Percentiles rank a stretch among this genome's conserved stretches.
Evolutionary conservation across 176 grass and related monocot species (phyloP).

Genomic region (Areca catechu): DNA sequence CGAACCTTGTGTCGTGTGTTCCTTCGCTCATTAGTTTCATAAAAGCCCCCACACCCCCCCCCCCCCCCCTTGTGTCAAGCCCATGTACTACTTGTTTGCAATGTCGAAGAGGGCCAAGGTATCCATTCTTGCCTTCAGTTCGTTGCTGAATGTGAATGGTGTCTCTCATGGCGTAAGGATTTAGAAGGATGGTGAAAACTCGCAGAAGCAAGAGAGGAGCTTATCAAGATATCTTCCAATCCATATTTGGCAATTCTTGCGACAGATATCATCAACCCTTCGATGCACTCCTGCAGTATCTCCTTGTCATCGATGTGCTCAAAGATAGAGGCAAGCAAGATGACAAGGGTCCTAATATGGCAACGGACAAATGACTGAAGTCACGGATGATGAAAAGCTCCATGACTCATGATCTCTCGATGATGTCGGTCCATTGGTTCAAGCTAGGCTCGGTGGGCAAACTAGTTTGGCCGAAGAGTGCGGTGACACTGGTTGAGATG

Average conservation of each 20-base stretch:
- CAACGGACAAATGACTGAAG: conserved; percentile 85
- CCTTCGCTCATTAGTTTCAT: conserved; percentile 61
- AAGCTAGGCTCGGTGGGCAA: conserved; percentile 31
- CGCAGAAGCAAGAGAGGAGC: conserved; percentile 86
- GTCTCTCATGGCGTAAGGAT: conserved; percentile 82
- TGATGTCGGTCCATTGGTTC: conserved; percentile 49
- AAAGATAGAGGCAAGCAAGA: conserved; percentile 65
- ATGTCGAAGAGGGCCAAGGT: conserved; percentile 84
- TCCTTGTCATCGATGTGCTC: conserved; percentile 77
- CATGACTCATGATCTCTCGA: conserved; percentile 31
- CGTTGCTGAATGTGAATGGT: conserved; percentile 78
- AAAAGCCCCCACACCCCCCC: conserved; percentile 59
- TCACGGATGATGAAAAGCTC: conserved; percentile 62
- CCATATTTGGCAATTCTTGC: conserved; percentile 70
- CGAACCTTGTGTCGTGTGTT: conserved; percentile 34
- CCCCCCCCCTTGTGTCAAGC: conserved; percentile 46
- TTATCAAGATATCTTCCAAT: conserved; percentile 75
- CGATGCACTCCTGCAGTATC: conserved; percentile 59
- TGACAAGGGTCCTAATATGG: conserved; percentile 52
- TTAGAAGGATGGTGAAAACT: conserved; percentile 86
- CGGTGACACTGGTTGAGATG: conserved; percentile 61
- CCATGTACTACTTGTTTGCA: conserved; percentile 74
- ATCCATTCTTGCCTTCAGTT: conserved; percentile 76
- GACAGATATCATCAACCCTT: conserved; percentile 73
- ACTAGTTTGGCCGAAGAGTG: conserved; percentile 32